Percentiles rank a stretch among this genome's conserved stretches.
These are phyloP conservation scores for Exserohilum turcica DNA, from an alignment of 2,329 filamentous ascomycete genomes.

Conservation along the genomic window DNA sequence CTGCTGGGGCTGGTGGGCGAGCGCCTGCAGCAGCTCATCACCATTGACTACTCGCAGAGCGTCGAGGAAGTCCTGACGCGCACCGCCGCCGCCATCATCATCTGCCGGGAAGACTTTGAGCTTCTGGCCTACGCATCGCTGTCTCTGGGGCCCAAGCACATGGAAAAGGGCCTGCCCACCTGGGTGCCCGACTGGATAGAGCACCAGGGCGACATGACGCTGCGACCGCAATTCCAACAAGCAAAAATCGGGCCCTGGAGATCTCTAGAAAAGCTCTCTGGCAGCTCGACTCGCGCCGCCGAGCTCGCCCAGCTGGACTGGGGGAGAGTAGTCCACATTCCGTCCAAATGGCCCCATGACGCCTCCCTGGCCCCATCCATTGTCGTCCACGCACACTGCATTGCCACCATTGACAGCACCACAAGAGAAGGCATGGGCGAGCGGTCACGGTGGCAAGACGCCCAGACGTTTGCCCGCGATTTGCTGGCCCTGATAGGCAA, in stretches of 20 bases:
- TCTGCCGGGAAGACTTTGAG: slow-evolving; percentile 16
- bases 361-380: slow-evolving; percentile 1
- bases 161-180: slow-evolving; percentile 4
- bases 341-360: neutral
- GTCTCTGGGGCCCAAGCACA: slow-evolving; percentile 1
- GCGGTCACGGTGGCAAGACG: slow-evolving; percentile 3
- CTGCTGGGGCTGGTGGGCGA: slow-evolving; percentile 15
- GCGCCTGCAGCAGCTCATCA: slow-evolving; percentile 14
- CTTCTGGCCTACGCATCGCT: slow-evolving; percentile 13
- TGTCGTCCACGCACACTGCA: slow-evolving; percentile 13
- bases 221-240: slow-evolving; percentile 12
- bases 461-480: slow-evolving; percentile 3
- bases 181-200: slow-evolving; percentile 20
- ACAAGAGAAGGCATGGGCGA: neutral
- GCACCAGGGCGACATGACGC: neutral
- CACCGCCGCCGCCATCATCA: slow-evolving; percentile 14
- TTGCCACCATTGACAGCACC: slow-evolving; percentile 13
- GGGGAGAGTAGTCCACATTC: slow-evolving; percentile 5
- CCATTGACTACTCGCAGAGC: slow-evolving; percentile 19
- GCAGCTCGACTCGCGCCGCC: neutral
- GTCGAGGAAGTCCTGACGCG: slow-evolving; percentile 15
- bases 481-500: slow-evolving; percentile 1
- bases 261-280: slow-evolving; percentile 12
- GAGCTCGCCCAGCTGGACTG: slow-evolving; percentile 8
- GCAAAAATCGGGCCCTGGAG: slow-evolving; percentile 15